These are phyloP conservation scores for Claviceps fusiformis DNA, from an alignment of 2,329 filamentous ascomycete species.

Conservation along the genomic window DNA sequence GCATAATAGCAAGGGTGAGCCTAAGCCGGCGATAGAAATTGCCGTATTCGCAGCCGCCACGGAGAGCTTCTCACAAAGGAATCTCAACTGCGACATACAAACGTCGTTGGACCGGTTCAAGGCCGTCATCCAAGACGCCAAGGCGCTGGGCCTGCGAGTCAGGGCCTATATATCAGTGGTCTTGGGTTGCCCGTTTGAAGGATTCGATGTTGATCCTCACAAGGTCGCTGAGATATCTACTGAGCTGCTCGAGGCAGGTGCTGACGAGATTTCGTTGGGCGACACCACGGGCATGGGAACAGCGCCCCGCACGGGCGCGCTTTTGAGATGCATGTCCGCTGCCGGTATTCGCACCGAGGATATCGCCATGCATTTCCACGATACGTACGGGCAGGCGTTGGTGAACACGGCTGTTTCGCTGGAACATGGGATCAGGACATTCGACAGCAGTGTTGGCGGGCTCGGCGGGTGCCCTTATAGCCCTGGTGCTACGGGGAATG, in stretches of 20 bases:
- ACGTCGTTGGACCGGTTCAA: conserved; percentile 58
- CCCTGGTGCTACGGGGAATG: conserved; percentile 75
- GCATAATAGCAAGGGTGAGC: conserved; percentile 21
- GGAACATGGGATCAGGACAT: conserved; percentile 63
- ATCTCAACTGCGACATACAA: conserved; percentile 68
- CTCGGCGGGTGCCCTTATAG: conserved; percentile 77
- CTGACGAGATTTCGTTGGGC: conserved; percentile 79
- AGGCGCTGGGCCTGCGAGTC: conserved; percentile 51
- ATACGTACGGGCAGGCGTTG: conserved; percentile 77
- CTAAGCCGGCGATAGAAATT: conserved; percentile 47
- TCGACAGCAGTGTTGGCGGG: conserved; percentile 68
- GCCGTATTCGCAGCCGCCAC: conserved; percentile 75
- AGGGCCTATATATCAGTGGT: conserved; percentile 73
- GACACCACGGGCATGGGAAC: conserved; percentile 90
- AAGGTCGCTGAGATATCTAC: conserved; percentile 53
- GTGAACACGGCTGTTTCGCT: conserved; percentile 68
- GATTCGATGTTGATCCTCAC: conserved; percentile 48
- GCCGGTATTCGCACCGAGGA: conserved; percentile 57
- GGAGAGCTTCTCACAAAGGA: conserved; percentile 66
- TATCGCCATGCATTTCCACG: conserved; percentile 76
- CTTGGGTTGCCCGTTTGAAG: conserved; percentile 66
- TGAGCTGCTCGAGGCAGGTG: conserved; percentile 68
- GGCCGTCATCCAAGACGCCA: conserved; percentile 55
- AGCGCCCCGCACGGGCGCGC: conserved; percentile 50
- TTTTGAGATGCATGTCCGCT: conserved; percentile 50